Evolutionary conservation across 257 asterid species (phyloP).

Genomic region (Petunia axillaris): DNA sequence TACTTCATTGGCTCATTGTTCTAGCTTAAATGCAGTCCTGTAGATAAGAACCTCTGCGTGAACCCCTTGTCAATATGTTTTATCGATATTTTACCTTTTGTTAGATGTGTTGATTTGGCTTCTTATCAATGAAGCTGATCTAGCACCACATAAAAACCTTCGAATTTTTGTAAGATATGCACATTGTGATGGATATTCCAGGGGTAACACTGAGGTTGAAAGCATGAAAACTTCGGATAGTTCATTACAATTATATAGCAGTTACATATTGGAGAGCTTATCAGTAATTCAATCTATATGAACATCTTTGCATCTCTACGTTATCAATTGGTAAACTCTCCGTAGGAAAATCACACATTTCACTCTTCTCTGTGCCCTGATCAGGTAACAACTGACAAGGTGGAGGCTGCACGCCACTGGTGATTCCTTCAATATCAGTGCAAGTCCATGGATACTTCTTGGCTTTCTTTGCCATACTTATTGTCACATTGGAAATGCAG

Average conservation of each 20-base stretch:
- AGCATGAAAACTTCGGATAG: background rate
- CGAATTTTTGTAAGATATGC: background rate
- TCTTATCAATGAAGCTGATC: background rate
- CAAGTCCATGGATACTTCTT: constrained; percentile 32
- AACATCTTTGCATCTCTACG: constrained; percentile 29
- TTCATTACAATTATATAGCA: background rate
- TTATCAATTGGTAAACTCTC: constrained; percentile 20
- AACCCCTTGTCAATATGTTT: background rate
- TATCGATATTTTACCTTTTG: background rate
- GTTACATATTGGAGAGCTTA: background rate
- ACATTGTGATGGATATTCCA: background rate
- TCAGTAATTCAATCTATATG: constrained; percentile 17
- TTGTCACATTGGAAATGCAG: constrained; percentile 29
- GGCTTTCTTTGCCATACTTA: constrained; percentile 29
- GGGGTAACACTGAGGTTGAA: background rate
- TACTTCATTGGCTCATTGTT: background rate
- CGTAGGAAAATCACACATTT: constrained; percentile 25
- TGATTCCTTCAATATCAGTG: constrained; percentile 25
- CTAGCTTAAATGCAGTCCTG: background rate
- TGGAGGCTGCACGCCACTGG: constrained; percentile 28
- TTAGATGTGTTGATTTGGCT: background rate
- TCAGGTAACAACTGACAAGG: constrained; percentile 27
- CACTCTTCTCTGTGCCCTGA: constrained; percentile 23
- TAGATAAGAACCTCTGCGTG: background rate
- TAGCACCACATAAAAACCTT: background rate